Conservation (phyloP, 1,284 basidiomycete genomes). For the Xerocomus nothofagi region DNA sequence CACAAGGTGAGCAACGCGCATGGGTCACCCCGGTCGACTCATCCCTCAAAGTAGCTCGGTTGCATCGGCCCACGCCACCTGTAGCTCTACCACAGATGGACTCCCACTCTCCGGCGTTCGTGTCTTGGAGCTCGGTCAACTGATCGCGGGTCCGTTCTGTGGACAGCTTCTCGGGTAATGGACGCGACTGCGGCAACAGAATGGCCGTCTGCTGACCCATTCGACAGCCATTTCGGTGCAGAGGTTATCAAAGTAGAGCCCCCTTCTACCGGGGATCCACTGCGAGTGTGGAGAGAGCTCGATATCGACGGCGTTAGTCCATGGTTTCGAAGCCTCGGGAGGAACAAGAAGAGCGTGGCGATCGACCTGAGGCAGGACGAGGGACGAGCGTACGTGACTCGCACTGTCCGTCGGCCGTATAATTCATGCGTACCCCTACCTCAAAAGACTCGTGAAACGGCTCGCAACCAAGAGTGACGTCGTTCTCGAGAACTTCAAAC, state of each 20-base stretch:
- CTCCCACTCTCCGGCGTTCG: conserved; percentile 59
- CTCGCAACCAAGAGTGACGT: conserved; percentile 65
- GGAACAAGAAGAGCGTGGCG: conserved; percentile 72
- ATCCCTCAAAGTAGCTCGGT: conserved; percentile 9
- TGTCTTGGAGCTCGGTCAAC: conserved; percentile 67
- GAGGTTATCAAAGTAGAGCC: conserved; percentile 72
- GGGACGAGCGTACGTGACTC: conserved; percentile 54
- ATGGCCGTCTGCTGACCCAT: background rate
- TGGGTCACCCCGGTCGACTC: background rate
- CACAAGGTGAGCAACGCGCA: conserved; percentile 9
- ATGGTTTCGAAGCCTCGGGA: conserved; percentile 67
- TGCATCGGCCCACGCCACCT: conserved; percentile 2
- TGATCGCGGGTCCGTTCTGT: conserved; percentile 71
- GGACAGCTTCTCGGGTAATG: conserved; percentile 66
- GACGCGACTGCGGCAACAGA: background rate
- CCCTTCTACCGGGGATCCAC: conserved; percentile 58
- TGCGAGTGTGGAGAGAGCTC: conserved; percentile 70
- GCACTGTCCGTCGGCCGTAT: background rate
- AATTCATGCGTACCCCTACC: background rate
- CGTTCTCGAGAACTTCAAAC: conserved; percentile 70
- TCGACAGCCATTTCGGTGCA: conserved; percentile 65
- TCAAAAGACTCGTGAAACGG: conserved; percentile 54
- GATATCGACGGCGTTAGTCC: conserved; percentile 69
- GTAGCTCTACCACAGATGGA: conserved; percentile 14
- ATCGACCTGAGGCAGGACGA: conserved; percentile 62